Evolutionary conservation across 805 yeast species (phyloP).

Genomic region (Wickerhamiella kurtzmanii): DNA sequence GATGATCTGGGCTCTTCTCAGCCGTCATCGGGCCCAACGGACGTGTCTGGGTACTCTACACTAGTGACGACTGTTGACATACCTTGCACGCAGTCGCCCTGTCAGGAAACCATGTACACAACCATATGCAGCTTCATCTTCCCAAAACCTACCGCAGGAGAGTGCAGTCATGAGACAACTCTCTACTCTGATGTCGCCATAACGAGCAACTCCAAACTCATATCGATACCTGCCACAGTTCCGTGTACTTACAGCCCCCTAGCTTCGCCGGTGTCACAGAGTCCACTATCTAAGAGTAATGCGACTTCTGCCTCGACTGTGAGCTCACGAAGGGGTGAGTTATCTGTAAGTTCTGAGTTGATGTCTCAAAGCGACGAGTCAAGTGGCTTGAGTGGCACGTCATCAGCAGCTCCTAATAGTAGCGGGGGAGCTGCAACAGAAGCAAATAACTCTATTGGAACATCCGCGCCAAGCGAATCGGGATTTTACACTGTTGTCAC

Average conservation of each 20-base stretch:
- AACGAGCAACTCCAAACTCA: conserved; percentile 4
- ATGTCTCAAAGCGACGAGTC: background rate
- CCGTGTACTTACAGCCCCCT: conserved; percentile 3
- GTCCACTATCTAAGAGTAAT: background rate
- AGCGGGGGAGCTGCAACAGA: too few relatives aligned
- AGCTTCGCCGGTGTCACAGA: background rate
- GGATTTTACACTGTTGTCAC: conserved; percentile 2
- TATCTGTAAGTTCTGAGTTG: too few relatives aligned
- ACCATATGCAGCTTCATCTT: conserved; percentile 11
- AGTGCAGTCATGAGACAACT: conserved; percentile 3
- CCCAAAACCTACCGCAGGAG: conserved; percentile 3
- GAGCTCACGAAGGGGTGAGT: too few relatives aligned
- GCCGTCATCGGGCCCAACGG: too few relatives aligned
- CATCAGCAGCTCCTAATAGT: background rate
- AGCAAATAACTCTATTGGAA: too few relatives aligned
- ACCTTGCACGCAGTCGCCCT: conserved; percentile 10
- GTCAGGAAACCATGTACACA: conserved; percentile 10
- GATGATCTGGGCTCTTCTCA: background rate
- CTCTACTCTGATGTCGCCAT: conserved; percentile 6
- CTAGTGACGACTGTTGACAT: conserved; percentile 4
- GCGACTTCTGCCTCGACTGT: background rate
- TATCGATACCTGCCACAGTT: conserved; percentile 5
- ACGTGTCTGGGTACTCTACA: background rate
- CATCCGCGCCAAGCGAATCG: too few relatives aligned
- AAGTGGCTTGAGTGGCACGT: background rate